Conservation (phyloP, 768 basidiomycete species). For the Russula vinacea region DNA sequence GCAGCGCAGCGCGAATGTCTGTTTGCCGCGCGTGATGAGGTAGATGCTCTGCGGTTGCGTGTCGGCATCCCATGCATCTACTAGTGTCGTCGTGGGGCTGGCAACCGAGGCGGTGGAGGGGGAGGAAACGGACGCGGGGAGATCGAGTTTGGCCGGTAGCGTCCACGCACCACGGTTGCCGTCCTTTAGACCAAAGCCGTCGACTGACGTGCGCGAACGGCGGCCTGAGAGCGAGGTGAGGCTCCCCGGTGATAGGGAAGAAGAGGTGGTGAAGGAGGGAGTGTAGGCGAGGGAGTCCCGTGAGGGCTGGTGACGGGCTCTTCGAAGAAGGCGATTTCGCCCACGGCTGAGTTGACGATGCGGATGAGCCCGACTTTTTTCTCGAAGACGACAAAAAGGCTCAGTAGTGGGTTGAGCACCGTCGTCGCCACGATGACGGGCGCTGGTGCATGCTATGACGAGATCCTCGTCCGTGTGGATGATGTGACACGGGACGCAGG, state of each 20-base stretch:
- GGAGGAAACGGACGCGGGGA: conserved; percentile 36
- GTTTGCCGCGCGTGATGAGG: conserved; percentile 65
- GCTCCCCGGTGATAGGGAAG: conserved; percentile 27
- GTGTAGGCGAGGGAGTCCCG: conserved; percentile 29
- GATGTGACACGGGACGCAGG: conserved; percentile 27
- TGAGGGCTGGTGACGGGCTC: conserved; percentile 30
- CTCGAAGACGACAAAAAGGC: conserved; percentile 80
- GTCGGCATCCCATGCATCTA: neutral
- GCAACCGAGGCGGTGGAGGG: neutral
- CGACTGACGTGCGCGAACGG: conserved; percentile 46
- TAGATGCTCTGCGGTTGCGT: conserved; percentile 44
- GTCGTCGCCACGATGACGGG: conserved; percentile 30
- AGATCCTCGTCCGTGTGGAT: conserved; percentile 23
- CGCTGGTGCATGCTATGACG: conserved; percentile 15
- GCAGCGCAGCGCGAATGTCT: conserved; percentile 63
- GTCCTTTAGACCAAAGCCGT: conserved; percentile 43
- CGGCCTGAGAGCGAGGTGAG: conserved; percentile 31
- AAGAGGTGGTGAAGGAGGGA: conserved; percentile 10
- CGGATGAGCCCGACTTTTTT: conserved; percentile 87
- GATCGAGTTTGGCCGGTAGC: conserved; percentile 46
- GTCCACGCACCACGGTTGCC: conserved; percentile 46
- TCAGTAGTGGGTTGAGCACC: conserved; percentile 67
- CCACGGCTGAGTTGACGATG: conserved; percentile 73
- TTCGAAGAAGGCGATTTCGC: conserved; percentile 67
- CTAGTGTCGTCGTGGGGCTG: no score